These are phyloP conservation scores for Cyamopsis tetragonoloba DNA, from an alignment of 306 rosid species.

Conservation along the genomic window DNA sequence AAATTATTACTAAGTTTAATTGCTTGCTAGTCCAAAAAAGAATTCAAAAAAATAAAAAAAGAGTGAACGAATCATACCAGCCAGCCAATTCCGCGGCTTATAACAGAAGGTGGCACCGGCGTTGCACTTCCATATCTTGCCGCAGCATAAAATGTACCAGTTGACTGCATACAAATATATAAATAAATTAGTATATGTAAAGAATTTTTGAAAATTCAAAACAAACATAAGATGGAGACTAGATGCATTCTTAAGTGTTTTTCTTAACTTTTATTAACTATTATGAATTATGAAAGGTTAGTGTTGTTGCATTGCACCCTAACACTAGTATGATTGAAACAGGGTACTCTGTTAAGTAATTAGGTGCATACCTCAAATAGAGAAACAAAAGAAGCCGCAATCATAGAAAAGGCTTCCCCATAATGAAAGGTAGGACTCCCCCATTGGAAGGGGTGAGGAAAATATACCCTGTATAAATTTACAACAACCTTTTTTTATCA, in stretches of 20 bases:
- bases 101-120: slow-evolving; percentile 77
- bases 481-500: background rate
- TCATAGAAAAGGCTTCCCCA: slow-evolving; percentile 79
- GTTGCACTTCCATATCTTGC: slow-evolving; percentile 84
- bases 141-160: slow-evolving; percentile 72
- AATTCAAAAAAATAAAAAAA: background rate
- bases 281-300: no score
- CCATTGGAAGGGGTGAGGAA: slow-evolving; percentile 91
- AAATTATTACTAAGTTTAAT: background rate
- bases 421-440: slow-evolving; percentile 77
- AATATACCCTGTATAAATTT: slow-evolving; percentile 51
- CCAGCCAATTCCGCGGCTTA: slow-evolving; percentile 83
- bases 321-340: background rate
- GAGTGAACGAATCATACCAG: slow-evolving; percentile 51
- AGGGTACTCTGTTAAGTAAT: background rate
- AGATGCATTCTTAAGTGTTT: background rate
- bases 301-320: background rate
- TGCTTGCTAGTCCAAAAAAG: background rate
- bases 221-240: background rate
- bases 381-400: slow-evolving; percentile 78
- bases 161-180: slow-evolving; percentile 47
- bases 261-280: no score
- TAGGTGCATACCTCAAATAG: slow-evolving; percentile 57
- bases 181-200: no score
- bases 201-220: slow-evolving; percentile 5